Conservation (phyloP, 768 basidiomycete genomes). For the Terana coerulea region DNA sequence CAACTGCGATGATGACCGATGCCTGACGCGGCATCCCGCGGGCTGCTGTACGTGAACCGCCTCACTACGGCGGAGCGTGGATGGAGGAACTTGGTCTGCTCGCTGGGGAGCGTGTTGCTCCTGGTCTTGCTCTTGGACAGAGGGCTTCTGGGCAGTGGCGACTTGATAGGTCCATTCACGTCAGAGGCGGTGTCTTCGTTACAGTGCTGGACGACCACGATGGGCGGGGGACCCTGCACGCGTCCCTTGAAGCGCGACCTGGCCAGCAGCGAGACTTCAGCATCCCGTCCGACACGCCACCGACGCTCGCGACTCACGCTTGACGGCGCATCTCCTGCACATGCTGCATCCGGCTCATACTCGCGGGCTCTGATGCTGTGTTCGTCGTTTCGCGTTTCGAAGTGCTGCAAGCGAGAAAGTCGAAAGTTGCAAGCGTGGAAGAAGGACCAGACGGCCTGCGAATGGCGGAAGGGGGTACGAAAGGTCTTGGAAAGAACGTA, state of each 20-base stretch:
- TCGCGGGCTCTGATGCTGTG: not conserved
- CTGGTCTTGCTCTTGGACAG: no score
- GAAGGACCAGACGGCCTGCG: conserved; percentile 6
- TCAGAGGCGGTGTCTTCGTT: not conserved
- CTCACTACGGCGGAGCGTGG: not conserved
- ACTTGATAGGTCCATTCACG: not conserved
- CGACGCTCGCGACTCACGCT: no score
- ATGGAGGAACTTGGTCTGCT: not conserved
- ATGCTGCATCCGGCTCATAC: not conserved
- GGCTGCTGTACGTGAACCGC: not conserved
- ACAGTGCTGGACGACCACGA: not conserved
- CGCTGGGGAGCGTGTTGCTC: not conserved
- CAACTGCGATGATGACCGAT: not conserved
- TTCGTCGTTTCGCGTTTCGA: not conserved
- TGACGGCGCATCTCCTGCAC: not conserved
- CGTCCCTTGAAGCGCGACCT: not conserved
- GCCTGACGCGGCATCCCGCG: no score
- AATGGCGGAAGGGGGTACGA: not conserved
- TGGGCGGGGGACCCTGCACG: not conserved
- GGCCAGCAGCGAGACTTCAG: not conserved
- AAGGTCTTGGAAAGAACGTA: not conserved
- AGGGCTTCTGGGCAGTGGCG: not conserved
- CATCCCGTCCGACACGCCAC: not conserved
- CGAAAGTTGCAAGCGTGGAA: not conserved
- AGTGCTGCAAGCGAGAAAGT: not conserved